Conservation (phyloP, 1,139 yeast species). For the Suhomyces panamericanus region DNA sequence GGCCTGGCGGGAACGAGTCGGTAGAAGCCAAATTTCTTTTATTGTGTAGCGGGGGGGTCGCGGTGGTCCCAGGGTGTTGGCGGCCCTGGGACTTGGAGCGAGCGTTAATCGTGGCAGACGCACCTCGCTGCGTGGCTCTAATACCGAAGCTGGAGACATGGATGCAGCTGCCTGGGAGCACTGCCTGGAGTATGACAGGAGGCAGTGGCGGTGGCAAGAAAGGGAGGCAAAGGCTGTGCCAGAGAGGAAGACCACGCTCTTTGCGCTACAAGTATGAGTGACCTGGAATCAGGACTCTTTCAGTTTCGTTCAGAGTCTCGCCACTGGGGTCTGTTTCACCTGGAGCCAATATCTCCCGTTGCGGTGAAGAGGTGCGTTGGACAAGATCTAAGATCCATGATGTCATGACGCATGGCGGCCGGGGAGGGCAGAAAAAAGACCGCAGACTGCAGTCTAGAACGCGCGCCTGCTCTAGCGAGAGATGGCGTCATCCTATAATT, state of each 20-base stretch:
- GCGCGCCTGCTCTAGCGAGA: neutral
- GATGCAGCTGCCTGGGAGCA: too few species aligned
- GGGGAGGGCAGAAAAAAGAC: neutral
- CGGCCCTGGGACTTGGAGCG: neutral
- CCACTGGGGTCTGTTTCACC: too few species aligned
- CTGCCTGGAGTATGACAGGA: too few species aligned
- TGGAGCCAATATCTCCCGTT: neutral
- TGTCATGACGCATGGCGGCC: conserved; percentile 1
- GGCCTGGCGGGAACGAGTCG: neutral
- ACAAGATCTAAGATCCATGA: conserved; percentile 3
- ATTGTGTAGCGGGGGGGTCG: neutral
- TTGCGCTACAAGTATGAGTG: too few species aligned
- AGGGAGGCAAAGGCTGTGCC: too few species aligned
- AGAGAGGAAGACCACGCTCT: too few species aligned
- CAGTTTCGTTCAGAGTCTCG: too few species aligned
- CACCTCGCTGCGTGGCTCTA: neutral
- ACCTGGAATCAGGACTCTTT: too few species aligned
- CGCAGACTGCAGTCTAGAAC: conserved; percentile 2
- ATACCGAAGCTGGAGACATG: neutral
- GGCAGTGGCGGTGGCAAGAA: too few species aligned
- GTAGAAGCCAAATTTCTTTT: neutral
- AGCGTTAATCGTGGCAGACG: neutral
- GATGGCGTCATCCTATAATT: conserved; percentile 4
- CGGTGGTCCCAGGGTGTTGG: neutral
- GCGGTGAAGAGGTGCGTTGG: neutral